These are phyloP conservation scores for Aspergillus caelatus DNA, from an alignment of 2,329 filamentous ascomycete genomes.

Conservation along the genomic window DNA sequence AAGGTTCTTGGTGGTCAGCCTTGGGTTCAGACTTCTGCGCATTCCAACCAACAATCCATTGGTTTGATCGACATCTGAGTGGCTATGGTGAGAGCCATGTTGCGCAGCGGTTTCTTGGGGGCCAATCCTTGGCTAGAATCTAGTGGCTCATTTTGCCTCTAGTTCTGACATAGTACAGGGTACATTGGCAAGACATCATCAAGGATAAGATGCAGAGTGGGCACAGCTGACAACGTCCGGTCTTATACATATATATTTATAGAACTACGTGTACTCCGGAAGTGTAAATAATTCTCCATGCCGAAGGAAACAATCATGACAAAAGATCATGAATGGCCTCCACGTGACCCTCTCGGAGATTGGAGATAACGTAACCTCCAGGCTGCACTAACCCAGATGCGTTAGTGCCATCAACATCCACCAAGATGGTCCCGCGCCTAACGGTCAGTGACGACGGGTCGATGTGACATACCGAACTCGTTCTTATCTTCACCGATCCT, in stretches of 20 bases:
- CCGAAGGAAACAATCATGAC: not conserved
- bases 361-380: slow-evolving; percentile 2
- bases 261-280: not conserved
- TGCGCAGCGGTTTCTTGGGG: slow-evolving; percentile 2
- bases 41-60: not conserved
- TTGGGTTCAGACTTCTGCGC: not conserved
- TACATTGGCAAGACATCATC: not conserved
- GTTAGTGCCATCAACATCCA: not conserved
- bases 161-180: not conserved
- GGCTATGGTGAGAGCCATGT: not conserved
- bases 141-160: not conserved
- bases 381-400: not conserved
- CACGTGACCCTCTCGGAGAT: slow-evolving; percentile 12
- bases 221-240: too few relatives aligned
- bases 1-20: not conserved
- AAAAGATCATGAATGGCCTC: not conserved
- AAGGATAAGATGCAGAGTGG: not conserved
- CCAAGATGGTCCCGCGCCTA: not conserved
- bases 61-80: slow-evolving; percentile 5
- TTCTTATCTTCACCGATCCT: slow-evolving; percentile 1
- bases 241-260: not conserved
- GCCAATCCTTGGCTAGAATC: not conserved
- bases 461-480: not conserved
- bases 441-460: not conserved
- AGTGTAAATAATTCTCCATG: not conserved